Base-by-base conservation (phyloP, 306 rosid species). In the Sindora glabra region DNA sequence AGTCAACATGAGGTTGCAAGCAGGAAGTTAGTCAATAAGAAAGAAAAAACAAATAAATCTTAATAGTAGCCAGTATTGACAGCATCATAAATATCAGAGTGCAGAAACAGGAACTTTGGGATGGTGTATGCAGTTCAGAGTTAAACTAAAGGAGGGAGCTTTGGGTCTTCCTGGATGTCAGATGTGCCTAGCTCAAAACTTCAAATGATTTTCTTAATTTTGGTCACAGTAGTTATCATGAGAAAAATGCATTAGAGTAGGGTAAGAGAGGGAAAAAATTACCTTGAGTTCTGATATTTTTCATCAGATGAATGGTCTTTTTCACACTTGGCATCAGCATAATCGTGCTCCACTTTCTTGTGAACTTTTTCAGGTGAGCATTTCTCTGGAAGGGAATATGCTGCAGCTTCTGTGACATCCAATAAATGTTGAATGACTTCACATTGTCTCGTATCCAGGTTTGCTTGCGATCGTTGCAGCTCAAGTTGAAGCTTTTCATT, bases 401-500 rank as follows among this genome's bases (percentile, higher is more conserved):
- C 90, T 2, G 83, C 97, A 34, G 83, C 39, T 75, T 86, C 95
- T 8, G 95, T 94, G 62, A 94, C 97, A 9, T 89, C 94, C 72
- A 94, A 42, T 59, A 94, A 79, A 55, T 81, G 95, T 71, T 89
- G 97, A 71, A 94, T 94, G 57, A 94, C 90, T 79, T 94, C 84
- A 72, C 99, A 94, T 74, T 94, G 90, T 80, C 59, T 67, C 74
- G 86, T 79, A 72, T 94, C 96, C 64, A 74, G 60, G 78, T 72
- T 71, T 63, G 86, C 90, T 76, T 89, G 99, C 1, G 99, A 94
- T 17, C 94, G 78, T 42, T 80, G 94, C 30, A 94, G 86, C 83
- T 94, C 99, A 41, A 86, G 71, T 49, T 84, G 86, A 71, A 94
- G 99, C 74, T 89, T 94, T 79, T 94, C 95, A 58, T 79, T 94